Evolutionary conservation across 495 filamentous ascomycete species (phyloP).

Genomic region (Apiosordaria backusii): DNA sequence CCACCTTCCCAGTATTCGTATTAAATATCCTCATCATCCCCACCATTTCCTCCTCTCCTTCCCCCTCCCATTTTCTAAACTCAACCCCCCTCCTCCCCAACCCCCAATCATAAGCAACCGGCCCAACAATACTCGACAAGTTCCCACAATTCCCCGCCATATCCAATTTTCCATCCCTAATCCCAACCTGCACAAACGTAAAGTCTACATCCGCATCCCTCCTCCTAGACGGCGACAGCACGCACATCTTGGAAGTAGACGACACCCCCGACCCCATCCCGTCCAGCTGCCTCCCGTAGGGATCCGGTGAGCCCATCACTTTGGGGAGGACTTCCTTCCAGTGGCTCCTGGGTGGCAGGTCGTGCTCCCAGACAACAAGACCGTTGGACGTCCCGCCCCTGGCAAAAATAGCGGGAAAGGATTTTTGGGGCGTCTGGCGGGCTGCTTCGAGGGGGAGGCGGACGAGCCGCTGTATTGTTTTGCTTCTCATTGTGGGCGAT

Average conservation of each 20-base stretch:
- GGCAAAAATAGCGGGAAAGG: conserved; percentile 63
- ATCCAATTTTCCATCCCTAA: conserved; percentile 57
- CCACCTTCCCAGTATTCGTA: conserved; percentile 49
- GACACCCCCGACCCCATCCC: conserved; percentile 70
- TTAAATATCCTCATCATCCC: conserved; percentile 39
- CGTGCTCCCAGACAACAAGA: conserved; percentile 55
- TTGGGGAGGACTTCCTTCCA: conserved; percentile 60
- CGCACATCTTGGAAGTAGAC: conserved; percentile 66
- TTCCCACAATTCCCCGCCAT: conserved; percentile 72
- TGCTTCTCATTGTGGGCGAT: background rate
- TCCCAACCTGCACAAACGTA: conserved; percentile 66
- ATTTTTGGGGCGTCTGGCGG: conserved; percentile 10
- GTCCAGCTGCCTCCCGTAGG: conserved; percentile 65
- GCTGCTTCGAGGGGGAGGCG: background rate
- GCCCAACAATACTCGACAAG: conserved; percentile 65
- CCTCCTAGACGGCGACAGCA: conserved; percentile 49
- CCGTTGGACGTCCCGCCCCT: conserved; percentile 71
- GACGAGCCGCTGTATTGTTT: background rate
- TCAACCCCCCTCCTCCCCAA: conserved; percentile 30
- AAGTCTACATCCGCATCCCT: conserved; percentile 64
- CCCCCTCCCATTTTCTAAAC: conserved; percentile 19
- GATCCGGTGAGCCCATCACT: conserved; percentile 66
- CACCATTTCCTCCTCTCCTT: conserved; percentile 32
- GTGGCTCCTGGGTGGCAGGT: conserved; percentile 44
- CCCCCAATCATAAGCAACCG: conserved; percentile 57